These are phyloP conservation scores for Epipyxis sp. DNA, from an alignment of 108 stramenopile genomes.

Conservation along the genomic window DNA sequence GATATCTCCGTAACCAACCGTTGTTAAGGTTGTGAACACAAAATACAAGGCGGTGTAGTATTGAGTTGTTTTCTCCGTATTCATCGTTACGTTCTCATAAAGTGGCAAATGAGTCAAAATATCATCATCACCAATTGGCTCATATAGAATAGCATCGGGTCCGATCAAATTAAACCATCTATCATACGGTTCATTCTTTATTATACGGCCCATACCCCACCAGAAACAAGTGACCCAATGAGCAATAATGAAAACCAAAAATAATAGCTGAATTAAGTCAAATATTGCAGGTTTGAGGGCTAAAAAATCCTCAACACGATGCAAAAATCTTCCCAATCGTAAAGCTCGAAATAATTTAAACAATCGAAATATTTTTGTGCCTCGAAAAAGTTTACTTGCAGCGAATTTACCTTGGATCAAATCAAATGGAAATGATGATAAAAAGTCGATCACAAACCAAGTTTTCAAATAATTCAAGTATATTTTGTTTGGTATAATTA, in stretches of 20 bases:
- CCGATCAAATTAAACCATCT: no score
- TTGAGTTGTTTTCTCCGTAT: background rate
- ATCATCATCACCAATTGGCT: background rate
- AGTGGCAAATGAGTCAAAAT: background rate
- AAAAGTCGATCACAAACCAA: background rate
- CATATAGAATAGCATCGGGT: background rate
- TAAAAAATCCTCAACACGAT: background rate
- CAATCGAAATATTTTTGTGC: background rate
- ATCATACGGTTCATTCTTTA: no score
- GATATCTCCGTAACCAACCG: conserved; percentile 26
- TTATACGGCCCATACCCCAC: background rate
- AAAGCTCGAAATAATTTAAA: background rate
- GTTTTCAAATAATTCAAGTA: no score
- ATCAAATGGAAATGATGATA: background rate
- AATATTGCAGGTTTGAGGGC: background rate
- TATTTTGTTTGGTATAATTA: no score
- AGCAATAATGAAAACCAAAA: background rate
- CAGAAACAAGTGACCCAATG: background rate
- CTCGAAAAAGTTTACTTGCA: background rate
- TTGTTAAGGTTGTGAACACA: background rate
- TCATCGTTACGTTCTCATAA: background rate
- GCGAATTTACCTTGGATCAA: background rate
- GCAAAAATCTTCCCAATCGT: background rate
- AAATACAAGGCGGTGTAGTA: conserved; percentile 4
- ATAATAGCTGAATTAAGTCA: background rate